Evolutionary conservation across 176 grass and related monocot species (phyloP), one percentile per base, ranked within the genome.

Genomic region (Alopecurus myosuroides): DNA sequence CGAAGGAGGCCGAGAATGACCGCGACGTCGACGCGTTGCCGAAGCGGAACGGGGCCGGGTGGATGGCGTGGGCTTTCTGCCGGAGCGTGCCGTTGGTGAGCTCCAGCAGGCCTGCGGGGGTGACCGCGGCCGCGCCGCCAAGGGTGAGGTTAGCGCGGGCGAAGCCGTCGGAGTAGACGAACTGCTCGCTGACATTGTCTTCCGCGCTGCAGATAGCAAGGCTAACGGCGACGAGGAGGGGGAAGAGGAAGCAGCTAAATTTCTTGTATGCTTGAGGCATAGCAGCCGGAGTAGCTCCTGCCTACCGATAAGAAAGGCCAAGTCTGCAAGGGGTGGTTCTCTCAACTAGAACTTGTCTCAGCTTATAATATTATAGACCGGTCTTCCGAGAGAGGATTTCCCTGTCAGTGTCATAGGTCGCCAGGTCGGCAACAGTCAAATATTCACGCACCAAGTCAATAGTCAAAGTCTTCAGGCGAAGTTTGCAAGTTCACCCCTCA

Each of bases 1-100:
- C 77, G 56, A 81, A 85, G 25, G 87, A 66, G 14, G 48, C 49
- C 9, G 87, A 89, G 77, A 85, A 89, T 26, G 87, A 89, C 3
- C 22, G 36, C 67, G 31, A 39, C 30, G 13, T 20, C 20, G 31
- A 22, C 33, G 20, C 48, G 51, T 26, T 20, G 34, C 76, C 52
- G 76, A 78, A 55, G 35, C 52, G 52, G 76, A 78, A 78, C 35
- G 34, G 51, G 34, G 9, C n/a, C 11, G 76, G 76, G 36, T 78
- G 52, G 76, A 60, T 41, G 76, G 76, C 76, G 52, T 78, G 52
- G 33, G 76, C 51, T 36, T 78, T 78, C 34, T 58, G 51, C 7
- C 76, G 76, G 76, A 78, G 76, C n/a, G 52, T 78, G 52, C 76
- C 76, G 52, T 78, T 60, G 76, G 76, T 78, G 76, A 78, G 76